These are phyloP conservation scores for Chenopodium suecicum DNA, from an alignment of 148 eudicot species.

Conservation along the genomic window DNA sequence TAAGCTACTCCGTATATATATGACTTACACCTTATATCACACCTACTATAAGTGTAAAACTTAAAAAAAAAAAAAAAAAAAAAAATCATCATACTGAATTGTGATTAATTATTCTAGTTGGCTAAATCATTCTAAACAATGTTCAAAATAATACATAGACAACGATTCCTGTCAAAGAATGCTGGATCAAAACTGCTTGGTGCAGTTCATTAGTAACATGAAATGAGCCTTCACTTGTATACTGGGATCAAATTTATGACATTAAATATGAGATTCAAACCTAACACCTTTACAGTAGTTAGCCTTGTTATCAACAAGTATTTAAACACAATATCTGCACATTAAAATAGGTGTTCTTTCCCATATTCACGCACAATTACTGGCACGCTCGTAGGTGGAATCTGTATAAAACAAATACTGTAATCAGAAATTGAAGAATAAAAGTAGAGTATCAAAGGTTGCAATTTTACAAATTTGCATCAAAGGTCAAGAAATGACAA, in stretches of 20 bases:
- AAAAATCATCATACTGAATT: not conserved
- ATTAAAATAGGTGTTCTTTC: slow-evolving; percentile 54
- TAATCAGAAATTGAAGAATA: not conserved
- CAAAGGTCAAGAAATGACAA: not conserved
- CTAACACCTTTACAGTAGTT: slow-evolving; percentile 24
- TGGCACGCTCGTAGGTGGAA: slow-evolving; percentile 87
- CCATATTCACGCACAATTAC: slow-evolving; percentile 88
- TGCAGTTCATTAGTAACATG: slow-evolving; percentile 4
- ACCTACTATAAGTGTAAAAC: not conserved
- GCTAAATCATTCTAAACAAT: not conserved
- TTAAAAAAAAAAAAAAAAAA: not conserved
- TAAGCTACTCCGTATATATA: no score
- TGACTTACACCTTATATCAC: not conserved
- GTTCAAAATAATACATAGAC: not conserved
- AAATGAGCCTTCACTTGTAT: not conserved
- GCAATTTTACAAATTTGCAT: not conserved
- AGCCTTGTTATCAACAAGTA: slow-evolving; percentile 17
- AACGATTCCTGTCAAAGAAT: slow-evolving; percentile 11
- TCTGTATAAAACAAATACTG: slow-evolving; percentile 37
- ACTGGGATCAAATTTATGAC: not conserved
- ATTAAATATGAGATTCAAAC: slow-evolving; percentile 8
- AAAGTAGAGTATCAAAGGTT: not conserved
- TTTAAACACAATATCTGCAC: slow-evolving; percentile 27
- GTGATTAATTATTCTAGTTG: not conserved
- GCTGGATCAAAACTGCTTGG: slow-evolving; percentile 13